Evolutionary conservation across 1,284 basidiomycete genomes (phyloP), one percentile per base, ranked within the genome.

Genomic region (Ustilago vetiveriae): DNA sequence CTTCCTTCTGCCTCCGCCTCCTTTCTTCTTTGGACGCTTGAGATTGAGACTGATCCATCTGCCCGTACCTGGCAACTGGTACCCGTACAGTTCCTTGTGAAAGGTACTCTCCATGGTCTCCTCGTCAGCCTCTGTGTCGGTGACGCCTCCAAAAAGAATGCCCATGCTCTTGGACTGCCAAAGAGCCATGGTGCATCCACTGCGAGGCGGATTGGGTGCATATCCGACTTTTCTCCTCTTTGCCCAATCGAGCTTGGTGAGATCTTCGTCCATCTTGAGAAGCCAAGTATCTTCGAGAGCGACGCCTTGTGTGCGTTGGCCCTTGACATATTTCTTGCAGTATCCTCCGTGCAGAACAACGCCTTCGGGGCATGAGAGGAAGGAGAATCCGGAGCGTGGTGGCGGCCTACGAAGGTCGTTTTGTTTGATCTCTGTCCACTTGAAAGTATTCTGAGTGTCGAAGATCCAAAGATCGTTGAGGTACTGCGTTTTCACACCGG

Each of bases 261-360:
- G 51, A 22, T 79, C 75, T 13, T 78, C 78, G 46, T 78, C 76
- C 70, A 82, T 74, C 88, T 88, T 87, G n/a, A 96, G 85, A 51
- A 94, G 85, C 92, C 94, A 96, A 0, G 91, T 91, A 76, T 97
- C 94, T 30, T 94, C 92, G 4, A 95, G 85, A 82, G 92, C 92
- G 10, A 94, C 85, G 2, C 94, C 94, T 33, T 93, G 85, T 0
- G 91, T 89, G 3, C 91, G 63, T 78, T 93, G 92, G 0, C 92
- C 92, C 78, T 94, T 94, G 36, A 85, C 84, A 74, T 95, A 96
- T 80, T 92, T 90, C 80, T 96, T 96, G 79, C 90, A 92, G 81
- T 96, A 97, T 0, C 94, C 94, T 16, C 92, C 94, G 74, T 94
- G 88, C 9, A 97, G 81, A 3, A 95, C 81, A 6, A 94, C 87